Evolutionary conservation across 2,329 filamentous ascomycete genomes (phyloP), one percentile per base, ranked within the genome.

Genomic region (Leptoxyphium fumago): DNA sequence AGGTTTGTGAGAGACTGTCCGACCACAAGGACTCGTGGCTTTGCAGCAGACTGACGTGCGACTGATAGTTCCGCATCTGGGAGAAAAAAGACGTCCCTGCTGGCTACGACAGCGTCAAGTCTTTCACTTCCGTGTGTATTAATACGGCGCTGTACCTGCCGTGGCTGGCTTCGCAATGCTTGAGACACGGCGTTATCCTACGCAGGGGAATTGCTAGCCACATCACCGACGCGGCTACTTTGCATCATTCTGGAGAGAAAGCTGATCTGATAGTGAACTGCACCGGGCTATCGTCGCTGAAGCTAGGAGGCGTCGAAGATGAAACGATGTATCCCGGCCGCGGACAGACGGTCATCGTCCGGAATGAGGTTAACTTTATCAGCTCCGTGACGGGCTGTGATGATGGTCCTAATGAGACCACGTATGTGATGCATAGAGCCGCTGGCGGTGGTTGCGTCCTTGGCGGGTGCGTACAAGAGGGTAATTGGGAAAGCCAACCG

Each of bases 61-160:
- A n/a, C n/a, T n/a, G n/a, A n/a, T n/a, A 61, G 59, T 63, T 63
- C 53, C 55, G 53, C 40, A 46, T 58, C 2, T 49, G 63, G 4
- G 21, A 52, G 10, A 48, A 55, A 36, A 46, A 48, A 4, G 54
- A 59, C 52, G 65, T 94, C 1, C 74, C 77, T 0, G 54, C 66
- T 0, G 83, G 75, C 15, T 74, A 80, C 43, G 80, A 86, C 47
- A 82, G 80, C 10, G 87, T 78, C 17, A 83, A 77, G 42, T 70
- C 73, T 44, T 94, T 91, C 62, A 85, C 77, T 7, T 89, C 84
- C 1, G 80, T 94, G 36, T 95, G 88, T 65, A 89, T 95, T 61
- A 95, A 96, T 65, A 84, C 84, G 0, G 77, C 83, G 38, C 66
- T 95, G 45, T 96, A 95, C 64, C 76, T 95, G 2, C 78, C 84